phyloP scores from a whole-genome alignment of 257 asterid genomes.

The Jacaranda copaia region DNA sequence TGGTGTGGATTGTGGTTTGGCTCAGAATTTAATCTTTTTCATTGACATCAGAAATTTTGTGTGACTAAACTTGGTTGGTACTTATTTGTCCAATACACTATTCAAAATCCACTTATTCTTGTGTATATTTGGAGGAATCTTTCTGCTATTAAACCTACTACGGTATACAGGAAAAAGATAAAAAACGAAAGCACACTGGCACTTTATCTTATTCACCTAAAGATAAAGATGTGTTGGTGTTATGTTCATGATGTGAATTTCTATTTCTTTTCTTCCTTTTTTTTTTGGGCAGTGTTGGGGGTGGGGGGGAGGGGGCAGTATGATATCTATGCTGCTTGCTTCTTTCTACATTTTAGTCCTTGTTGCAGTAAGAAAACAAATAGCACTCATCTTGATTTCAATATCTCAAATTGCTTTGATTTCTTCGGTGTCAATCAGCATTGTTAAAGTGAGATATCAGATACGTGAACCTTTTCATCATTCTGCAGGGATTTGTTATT shows the following conservation, averaged over 20 bases:
- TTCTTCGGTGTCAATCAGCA: slow-evolving; percentile 15
- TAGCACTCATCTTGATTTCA: neutral
- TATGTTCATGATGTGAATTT: neutral
- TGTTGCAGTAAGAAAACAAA: neutral
- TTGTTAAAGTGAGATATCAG: neutral
- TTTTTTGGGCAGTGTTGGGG: neutral
- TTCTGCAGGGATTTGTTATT: slow-evolving; percentile 66
- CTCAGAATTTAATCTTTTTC: neutral
- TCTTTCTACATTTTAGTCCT: neutral
- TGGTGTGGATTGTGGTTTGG: neutral
- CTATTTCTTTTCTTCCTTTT: neutral
- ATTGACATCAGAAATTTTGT: neutral
- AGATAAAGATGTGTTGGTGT: neutral
- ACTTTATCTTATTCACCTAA: slow-evolving; percentile 2
- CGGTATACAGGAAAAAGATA: neutral
- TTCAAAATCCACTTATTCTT: neutral
- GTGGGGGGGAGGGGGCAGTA: too few relatives aligned
- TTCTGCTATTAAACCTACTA: slow-evolving; percentile 16
- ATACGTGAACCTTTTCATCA: slow-evolving; percentile 8
- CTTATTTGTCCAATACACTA: neutral
- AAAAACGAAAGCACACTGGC: slow-evolving; percentile 1
- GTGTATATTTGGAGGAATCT: neutral
- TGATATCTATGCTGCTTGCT: neutral
- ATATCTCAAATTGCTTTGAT: slow-evolving; percentile 5
- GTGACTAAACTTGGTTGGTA: neutral